A percentile compares a stretch with the other conserved stretches of the same genome.
Evolutionary conservation across 768 basidiomycete genomes (phyloP).

Genomic region (Russula compacta): DNA sequence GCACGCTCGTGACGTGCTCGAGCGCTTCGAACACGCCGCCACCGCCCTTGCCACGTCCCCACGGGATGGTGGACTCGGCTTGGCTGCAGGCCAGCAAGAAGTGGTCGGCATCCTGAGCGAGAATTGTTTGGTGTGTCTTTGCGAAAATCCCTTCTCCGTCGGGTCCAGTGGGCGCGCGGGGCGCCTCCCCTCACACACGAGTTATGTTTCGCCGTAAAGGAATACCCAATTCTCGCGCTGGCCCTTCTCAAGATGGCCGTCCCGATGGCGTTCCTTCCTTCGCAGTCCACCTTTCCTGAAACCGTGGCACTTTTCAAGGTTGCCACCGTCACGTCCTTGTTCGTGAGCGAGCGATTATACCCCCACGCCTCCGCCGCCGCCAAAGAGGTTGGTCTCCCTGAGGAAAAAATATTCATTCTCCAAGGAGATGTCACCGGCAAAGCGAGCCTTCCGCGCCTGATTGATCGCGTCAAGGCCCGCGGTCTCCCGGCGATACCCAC

Average conservation of each 20-base stretch:
- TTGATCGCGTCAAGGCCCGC: constrained; percentile 31
- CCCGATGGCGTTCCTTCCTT: constrained; percentile 46
- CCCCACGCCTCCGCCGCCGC: constrained; percentile 34
- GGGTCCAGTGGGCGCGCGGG: neutral
- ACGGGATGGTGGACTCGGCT: constrained; percentile 46
- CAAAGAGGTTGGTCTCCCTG: constrained; percentile 26
- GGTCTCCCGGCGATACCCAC: constrained; percentile 35
- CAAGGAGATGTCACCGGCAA: constrained; percentile 35
- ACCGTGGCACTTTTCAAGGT: constrained; percentile 41
- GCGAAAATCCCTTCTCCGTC: neutral
- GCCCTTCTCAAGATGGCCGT: constrained; percentile 40
- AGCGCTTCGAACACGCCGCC: constrained; percentile 43
- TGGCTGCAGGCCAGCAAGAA: constrained; percentile 34
- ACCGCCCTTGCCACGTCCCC: constrained; percentile 39
- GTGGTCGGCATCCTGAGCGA: constrained; percentile 63
- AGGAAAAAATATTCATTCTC: constrained; percentile 41
- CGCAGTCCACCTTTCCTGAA: constrained; percentile 49
- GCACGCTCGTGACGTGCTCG: constrained; percentile 40
- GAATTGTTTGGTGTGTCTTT: constrained; percentile 50
- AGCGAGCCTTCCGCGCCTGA: constrained; percentile 37
- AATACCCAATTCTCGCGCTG: constrained; percentile 44
- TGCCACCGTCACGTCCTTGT: constrained; percentile 42
- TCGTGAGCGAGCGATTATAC: constrained; percentile 41
- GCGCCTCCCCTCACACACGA: neutral
- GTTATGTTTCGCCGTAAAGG: constrained; percentile 29